Evolutionary conservation across 1,284 basidiomycete species (phyloP), one percentile per base, ranked within the genome.

Genomic region (Fomitopsis schrenkii): DNA sequence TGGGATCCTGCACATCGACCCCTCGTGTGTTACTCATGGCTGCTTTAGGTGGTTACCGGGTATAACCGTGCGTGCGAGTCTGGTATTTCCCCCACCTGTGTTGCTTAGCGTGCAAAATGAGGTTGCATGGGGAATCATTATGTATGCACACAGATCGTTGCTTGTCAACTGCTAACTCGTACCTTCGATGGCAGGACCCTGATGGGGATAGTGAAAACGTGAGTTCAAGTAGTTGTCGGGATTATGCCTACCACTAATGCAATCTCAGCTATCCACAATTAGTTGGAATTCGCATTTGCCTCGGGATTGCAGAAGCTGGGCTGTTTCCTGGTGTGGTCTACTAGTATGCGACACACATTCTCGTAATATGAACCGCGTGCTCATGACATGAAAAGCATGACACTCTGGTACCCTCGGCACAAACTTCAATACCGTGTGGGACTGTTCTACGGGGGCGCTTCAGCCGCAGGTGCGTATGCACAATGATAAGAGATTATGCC

Each of bases 291-390:
- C 83, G 84, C 33, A 77, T 85, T 5, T 83, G 77, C 59, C 80
- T 91, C 2, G 89, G 90, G 2, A 69, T 90, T 0, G 80, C 87
- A 0, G 89, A 91, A 70, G 84, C 87, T 7, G 89, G 89, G 0
- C 71, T 90, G 22, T 88, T 89, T 68, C 87, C 87, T 6, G 86
- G 88, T 15, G 85, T 88, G 7, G 81, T 83, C 0, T 90, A 87
- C 71, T 89, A 88, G 75, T 75, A 38, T n/a, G 73, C 66, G 22
- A 22, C 22, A 22, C 1, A 4, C 17, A 6, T 54, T 53, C n/a
- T 12, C 17, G 30, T 17, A 3, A 28, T 2, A 19, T 38, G 4
- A 38, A 7, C 12, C 2, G 9, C 2, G 22, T 22, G 2, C 22
- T 22, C 22, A 22, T 22, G 22, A 22, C 22, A 22, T 22, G 22